These are phyloP conservation scores for Amanita polypyramis DNA, from an alignment of 768 basidiomycete genomes.

Conservation along the genomic window DNA sequence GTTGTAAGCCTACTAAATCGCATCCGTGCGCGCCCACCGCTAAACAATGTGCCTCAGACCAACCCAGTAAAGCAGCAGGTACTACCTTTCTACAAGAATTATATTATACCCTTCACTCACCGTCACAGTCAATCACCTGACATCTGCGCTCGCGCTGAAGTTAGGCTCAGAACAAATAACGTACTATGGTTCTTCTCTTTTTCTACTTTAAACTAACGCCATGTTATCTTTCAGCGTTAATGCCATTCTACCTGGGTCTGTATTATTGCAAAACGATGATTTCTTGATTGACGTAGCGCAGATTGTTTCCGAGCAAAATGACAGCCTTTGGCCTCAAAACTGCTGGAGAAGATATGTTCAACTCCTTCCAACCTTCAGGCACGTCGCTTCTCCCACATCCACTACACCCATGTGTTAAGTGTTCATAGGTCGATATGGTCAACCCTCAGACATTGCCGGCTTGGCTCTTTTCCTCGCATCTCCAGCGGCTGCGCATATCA, in stretches of 20 bases:
- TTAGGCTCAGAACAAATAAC: constrained; percentile 51
- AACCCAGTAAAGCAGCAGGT: constrained; percentile 78
- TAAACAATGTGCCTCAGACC: constrained; percentile 34
- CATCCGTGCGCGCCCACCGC: neutral
- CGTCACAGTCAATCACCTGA: constrained; percentile 64
- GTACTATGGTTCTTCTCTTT: constrained; percentile 28
- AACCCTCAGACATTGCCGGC: constrained; percentile 61
- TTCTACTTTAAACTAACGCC: constrained; percentile 5
- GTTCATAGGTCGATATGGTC: constrained; percentile 50
- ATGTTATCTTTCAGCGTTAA: constrained; percentile 47
- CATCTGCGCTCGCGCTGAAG: constrained; percentile 58
- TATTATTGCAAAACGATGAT: constrained; percentile 7
- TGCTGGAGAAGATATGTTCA: constrained; percentile 41
- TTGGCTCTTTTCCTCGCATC: constrained; percentile 60
- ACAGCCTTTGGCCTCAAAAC: constrained; percentile 59
- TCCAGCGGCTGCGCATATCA: constrained; percentile 63
- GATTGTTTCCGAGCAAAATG: constrained; percentile 80
- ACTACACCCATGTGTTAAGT: constrained; percentile 1
- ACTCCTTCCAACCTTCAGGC: constrained; percentile 56
- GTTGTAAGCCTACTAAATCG: constrained; percentile 44
- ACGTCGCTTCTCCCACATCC: neutral
- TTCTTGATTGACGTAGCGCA: constrained; percentile 13
- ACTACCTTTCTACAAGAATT: neutral
- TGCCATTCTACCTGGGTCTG: constrained; percentile 73
- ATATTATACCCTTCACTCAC: neutral